These are phyloP conservation scores for Paraurostyla sp. DNA, from an alignment of 73 alveolate species.

Conservation along the genomic window DNA sequence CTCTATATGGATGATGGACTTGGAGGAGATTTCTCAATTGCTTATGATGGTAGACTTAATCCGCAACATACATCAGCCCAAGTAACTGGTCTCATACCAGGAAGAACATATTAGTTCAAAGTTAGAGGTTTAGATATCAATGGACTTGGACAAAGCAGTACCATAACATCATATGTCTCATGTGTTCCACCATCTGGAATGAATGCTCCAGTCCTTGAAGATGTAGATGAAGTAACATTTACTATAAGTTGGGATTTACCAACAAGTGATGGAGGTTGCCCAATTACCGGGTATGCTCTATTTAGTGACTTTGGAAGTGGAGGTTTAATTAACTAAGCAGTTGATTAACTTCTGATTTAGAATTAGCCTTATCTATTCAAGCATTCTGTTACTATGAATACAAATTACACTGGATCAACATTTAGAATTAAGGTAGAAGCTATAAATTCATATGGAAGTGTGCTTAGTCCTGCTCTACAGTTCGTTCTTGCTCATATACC, in stretches of 20 bases:
- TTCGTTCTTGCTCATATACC: constrained; percentile 76
- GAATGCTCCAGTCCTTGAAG: neutral
- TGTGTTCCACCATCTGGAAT: constrained; percentile 59
- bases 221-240: constrained; percentile 17
- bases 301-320: constrained; percentile 61
- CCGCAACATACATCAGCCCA: constrained; percentile 40
- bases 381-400: neutral
- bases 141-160: constrained; percentile 37
- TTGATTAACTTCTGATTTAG: neutral
- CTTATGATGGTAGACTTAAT: constrained; percentile 67
- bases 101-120: constrained; percentile 60
- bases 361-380: constrained; percentile 14
- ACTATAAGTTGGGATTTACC: constrained; percentile 69
- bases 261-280: constrained; percentile 71
- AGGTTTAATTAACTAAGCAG: constrained; percentile 1
- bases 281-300: constrained; percentile 61
- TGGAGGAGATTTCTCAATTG: constrained; percentile 59
- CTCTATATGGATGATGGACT: constrained; percentile 75
- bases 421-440: constrained; percentile 71
- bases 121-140: constrained; percentile 55
- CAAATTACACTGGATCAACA: constrained; percentile 54
- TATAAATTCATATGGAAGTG: constrained; percentile 38
- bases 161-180: constrained; percentile 1
- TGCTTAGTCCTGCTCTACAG: constrained; percentile 55
- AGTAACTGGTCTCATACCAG: constrained; percentile 26